Conservation (phyloP, 1,284 basidiomycete species). For the Papiliotrema nemorosa region DNA sequence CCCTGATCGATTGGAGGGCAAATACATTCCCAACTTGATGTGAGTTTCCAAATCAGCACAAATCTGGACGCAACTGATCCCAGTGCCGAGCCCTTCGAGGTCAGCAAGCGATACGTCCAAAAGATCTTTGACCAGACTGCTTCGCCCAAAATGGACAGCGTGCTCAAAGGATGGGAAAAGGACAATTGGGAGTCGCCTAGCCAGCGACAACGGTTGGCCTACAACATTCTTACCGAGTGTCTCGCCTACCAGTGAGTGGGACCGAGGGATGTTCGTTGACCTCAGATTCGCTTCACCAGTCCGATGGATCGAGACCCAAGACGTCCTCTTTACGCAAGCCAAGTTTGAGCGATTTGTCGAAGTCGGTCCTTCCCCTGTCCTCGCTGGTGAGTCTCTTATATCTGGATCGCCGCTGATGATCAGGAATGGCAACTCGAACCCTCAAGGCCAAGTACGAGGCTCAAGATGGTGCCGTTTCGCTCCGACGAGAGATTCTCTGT, state of each 20-base stretch:
- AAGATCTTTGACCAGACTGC: constrained; percentile 92
- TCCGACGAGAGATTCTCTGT: constrained; percentile 79
- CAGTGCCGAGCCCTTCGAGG: constrained; percentile 82
- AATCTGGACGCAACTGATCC: constrained; percentile 12
- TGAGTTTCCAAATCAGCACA: too few relatives aligned
- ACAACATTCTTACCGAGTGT: constrained; percentile 92
- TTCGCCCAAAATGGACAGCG: constrained; percentile 86
- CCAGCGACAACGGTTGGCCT: constrained; percentile 87
- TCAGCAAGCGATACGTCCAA: constrained; percentile 85
- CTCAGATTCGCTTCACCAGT: constrained; percentile 71
- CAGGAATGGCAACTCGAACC: constrained; percentile 86
- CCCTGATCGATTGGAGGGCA: constrained; percentile 85
- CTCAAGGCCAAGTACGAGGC: constrained; percentile 94
- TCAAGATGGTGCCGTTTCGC: constrained; percentile 78
- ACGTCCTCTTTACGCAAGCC: constrained; percentile 85
- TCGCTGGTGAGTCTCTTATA: constrained; percentile 54
- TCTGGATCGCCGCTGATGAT: neutral
- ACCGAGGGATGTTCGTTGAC: constrained; percentile 1
- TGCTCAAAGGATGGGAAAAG: constrained; percentile 88
- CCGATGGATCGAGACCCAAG: constrained; percentile 98
- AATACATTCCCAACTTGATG: constrained; percentile 96
- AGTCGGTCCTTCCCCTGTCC: constrained; percentile 90
- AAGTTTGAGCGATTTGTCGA: constrained; percentile 92
- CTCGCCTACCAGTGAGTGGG: constrained; percentile 74
- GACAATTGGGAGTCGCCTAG: constrained; percentile 79